Evolutionary conservation across 2,329 filamentous ascomycete species (phyloP).

Genomic region (Aureobasidium sp.): DNA sequence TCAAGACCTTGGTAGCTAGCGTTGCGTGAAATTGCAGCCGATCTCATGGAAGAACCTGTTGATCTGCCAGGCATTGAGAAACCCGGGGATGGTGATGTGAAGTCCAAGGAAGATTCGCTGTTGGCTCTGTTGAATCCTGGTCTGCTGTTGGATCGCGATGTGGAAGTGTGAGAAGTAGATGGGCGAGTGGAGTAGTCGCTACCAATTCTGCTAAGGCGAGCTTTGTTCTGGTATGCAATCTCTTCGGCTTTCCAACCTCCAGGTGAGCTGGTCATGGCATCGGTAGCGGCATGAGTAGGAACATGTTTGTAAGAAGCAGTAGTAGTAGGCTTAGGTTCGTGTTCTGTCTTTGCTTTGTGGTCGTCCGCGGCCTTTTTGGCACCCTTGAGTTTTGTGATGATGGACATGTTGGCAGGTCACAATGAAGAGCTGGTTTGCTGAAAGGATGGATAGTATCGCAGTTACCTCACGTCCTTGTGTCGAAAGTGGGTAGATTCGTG

Average conservation of each 20-base stretch:
- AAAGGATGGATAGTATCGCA: neutral
- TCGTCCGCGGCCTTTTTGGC: conserved; percentile 22
- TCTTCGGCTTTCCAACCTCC: conserved; percentile 7
- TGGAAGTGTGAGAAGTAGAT: conserved; percentile 1
- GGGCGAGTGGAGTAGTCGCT: conserved; percentile 9
- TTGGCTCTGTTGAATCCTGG: conserved; percentile 1
- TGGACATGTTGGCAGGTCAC: conserved; percentile 20
- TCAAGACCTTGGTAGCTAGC: conserved; percentile 6
- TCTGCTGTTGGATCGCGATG: neutral
- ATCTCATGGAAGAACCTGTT: neutral
- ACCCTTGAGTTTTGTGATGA: conserved; percentile 25
- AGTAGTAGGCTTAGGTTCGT: neutral
- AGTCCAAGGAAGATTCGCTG: conserved; percentile 8
- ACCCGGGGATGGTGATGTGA: neutral
- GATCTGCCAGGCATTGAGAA: neutral
- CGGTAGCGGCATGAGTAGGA: conserved; percentile 22
- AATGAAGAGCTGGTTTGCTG: neutral
- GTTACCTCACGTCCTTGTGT: neutral
- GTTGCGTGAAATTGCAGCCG: neutral
- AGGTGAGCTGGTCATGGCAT: conserved; percentile 16
- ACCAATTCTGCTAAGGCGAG: conserved; percentile 7
- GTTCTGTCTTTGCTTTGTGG: conserved; percentile 17
- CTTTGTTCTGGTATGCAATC: conserved; percentile 9
- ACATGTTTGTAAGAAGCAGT: conserved; percentile 20
- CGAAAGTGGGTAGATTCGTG: neutral